Evolutionary conservation across 805 yeast genomes (phyloP).

Genomic region (Jamesozyma spencerorum): DNA sequence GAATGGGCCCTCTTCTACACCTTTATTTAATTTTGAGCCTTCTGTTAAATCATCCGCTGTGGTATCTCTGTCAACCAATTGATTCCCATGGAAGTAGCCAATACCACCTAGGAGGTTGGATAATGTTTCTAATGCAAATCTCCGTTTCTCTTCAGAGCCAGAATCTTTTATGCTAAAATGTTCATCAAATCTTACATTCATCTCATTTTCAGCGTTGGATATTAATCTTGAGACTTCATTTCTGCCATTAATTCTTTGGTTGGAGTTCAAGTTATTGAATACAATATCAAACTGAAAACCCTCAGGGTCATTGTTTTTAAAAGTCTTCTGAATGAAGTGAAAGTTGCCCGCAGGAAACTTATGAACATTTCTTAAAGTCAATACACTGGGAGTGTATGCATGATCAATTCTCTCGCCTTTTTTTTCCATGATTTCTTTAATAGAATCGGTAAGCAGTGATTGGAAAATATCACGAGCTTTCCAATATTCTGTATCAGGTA

Average conservation of each 20-base stretch:
- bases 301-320: conserved; percentile 40
- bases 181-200: conserved; percentile 37
- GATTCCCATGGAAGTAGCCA: conserved; percentile 79
- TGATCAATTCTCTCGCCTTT: conserved; percentile 17
- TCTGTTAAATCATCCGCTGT: conserved; percentile 58
- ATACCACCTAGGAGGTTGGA: conserved; percentile 86
- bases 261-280: conserved; percentile 41
- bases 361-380: conserved; percentile 49
- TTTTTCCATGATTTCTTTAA: conserved; percentile 34
- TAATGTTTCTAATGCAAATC: conserved; percentile 68
- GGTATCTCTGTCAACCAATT: conserved; percentile 66
- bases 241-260: conserved; percentile 30
- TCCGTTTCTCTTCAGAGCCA: conserved; percentile 30
- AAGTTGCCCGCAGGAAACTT: conserved; percentile 57
- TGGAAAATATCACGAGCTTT: conserved; percentile 66
- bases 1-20: conserved; percentile 63
- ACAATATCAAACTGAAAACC: conserved; percentile 63
- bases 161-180: conserved; percentile 38
- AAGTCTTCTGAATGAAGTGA: conserved; percentile 71
- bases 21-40: conserved; percentile 38
- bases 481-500: conserved; percentile 72
- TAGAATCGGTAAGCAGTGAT: conserved; percentile 59
- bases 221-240: conserved; percentile 18
- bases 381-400: conserved; percentile 34
- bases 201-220: conserved; percentile 15